These are phyloP conservation scores for Colletotrichum sp. DNA, from an alignment of 2,329 filamentous ascomycete species.

Conservation along the genomic window DNA sequence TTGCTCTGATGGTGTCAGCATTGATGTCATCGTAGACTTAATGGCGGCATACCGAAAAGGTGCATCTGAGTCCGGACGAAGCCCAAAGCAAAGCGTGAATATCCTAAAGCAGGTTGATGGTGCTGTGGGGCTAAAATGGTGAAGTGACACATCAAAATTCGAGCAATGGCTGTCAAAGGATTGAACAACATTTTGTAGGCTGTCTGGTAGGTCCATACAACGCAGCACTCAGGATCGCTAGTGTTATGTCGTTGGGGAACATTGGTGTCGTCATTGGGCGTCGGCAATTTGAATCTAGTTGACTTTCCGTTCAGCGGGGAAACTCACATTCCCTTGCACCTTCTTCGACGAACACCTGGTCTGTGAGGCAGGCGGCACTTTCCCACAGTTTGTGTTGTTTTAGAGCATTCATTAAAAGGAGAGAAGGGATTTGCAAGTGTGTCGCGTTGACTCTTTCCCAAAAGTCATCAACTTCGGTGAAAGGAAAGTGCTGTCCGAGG, in stretches of 20 bases:
- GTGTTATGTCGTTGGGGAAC: background rate
- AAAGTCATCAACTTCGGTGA: background rate
- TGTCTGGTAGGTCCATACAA: background rate
- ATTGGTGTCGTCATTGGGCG: background rate
- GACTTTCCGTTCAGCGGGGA: background rate
- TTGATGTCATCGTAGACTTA: background rate
- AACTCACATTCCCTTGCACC: background rate
- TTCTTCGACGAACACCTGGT: background rate
- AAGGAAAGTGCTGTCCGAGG: background rate
- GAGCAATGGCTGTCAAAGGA: background rate
- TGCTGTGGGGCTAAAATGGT: background rate
- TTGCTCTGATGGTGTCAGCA: background rate
- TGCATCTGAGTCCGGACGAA: background rate
- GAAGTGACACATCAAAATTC: background rate
- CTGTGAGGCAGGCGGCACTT: background rate
- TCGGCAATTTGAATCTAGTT: background rate
- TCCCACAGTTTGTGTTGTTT: background rate
- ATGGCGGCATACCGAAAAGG: background rate
- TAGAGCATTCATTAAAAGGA: background rate
- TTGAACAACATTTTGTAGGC: background rate
- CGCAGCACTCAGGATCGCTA: background rate
- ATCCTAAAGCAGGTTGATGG: background rate
- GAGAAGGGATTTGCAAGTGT: background rate
- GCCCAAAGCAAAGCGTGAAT: background rate
- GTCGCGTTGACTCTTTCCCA: background rate